Evolutionary conservation across 805 yeast genomes (phyloP), one percentile per base, ranked within the genome.

Genomic region (Hanseniaspora guilliermondii): DNA sequence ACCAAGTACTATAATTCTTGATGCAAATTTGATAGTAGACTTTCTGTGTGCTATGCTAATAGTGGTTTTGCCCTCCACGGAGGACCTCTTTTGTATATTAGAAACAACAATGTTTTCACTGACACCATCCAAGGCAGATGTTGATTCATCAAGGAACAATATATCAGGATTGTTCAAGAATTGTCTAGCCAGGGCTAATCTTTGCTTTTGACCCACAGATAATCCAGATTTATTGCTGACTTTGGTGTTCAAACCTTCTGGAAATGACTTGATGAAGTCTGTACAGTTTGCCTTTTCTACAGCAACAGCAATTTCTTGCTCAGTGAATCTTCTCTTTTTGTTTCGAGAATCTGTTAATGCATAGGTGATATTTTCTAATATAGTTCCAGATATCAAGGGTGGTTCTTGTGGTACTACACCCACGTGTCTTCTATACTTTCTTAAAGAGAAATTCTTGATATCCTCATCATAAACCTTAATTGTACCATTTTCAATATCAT

Each of bases 361-460:
- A 65, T 91, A 91, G 0, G 80, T 72, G 40, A 91, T 82, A 62
- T 91, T 91, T 35, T 88, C 96, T 46, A 82, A 73, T 25, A 91
- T 77, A 0, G 95, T 76, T 1, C 96, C 97, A 53, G 89, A 82
- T 65, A 89, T 87, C 49, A 91, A 70, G 59, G 86, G 77, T 2
- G 97, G 96, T 62, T 91, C 97, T 66, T 91, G 97, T 58, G 85
- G 88, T 4, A 91, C 97, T 35, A 86, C 80, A n/a, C 97, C 97
- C 25, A 87, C 73, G 55, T 81, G 76, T 30, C 80, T 70, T 55
- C 97, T 75, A 65, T 82, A 80, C 53, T 79, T 76, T 62, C 88
- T 82, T 53, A 91, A 73, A 61, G 85, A 85, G 61, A 85, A 74
- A 19, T 78, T 76, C 38, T 70, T 69, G 57, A 91, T 75, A 58